A percentile compares a stretch with the other conserved stretches of the same genome.
phyloP scores from a whole-genome alignment of 1,139 yeast species.

The Hemisphaericaspora xylanilytica region DNA sequence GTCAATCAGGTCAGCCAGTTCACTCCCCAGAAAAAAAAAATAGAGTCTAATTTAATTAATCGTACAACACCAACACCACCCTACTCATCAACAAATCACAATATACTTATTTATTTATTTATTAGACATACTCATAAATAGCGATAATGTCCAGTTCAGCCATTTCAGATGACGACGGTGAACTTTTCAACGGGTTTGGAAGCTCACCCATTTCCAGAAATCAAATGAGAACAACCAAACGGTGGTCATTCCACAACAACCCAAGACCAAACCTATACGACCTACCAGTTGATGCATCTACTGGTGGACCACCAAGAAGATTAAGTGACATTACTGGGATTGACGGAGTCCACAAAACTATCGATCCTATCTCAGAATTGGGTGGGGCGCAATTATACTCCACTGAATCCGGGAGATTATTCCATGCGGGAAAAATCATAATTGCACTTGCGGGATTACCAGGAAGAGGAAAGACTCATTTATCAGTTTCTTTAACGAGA shows the following conservation, averaged over 20 bases:
- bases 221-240: conserved; percentile 36
- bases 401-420: conserved; percentile 84
- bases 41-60: no score
- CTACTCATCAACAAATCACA: no score
- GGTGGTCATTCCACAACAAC: conserved; percentile 46
- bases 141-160: conserved; percentile 10
- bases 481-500: conserved; percentile 86
- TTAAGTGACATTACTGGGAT: conserved; percentile 42
- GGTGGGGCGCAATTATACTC: conserved; percentile 89
- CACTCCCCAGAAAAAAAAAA: no score
- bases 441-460: conserved; percentile 91
- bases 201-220: conserved; percentile 31
- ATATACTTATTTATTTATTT: no score
- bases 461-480: conserved; percentile 93
- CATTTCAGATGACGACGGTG: conserved; percentile 31
- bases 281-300: conserved; percentile 25
- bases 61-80: no score
- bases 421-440: conserved; percentile 93
- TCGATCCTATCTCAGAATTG: conserved; percentile 46
- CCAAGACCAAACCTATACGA: conserved; percentile 39
- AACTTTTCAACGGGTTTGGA: conserved; percentile 41
- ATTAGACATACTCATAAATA: background rate
- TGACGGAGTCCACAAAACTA: conserved; percentile 56
- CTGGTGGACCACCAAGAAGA: conserved; percentile 25
- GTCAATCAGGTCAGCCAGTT: no score